Evolutionary conservation across 2,329 filamentous ascomycete species (phyloP).

Genomic region (Phaeoacremonium minimum): DNA sequence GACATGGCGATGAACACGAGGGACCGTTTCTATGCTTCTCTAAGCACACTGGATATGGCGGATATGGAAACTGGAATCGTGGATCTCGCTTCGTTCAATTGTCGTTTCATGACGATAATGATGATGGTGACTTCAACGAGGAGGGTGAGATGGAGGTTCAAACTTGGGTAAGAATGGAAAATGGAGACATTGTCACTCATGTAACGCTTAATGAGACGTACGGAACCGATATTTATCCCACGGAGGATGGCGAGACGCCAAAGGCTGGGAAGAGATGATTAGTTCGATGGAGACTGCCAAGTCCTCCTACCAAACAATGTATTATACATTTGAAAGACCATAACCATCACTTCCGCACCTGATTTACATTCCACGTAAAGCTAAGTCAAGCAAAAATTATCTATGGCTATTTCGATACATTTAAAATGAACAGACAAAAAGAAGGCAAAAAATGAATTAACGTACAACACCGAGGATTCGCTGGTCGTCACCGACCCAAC

Average conservation of each 20-base stretch:
- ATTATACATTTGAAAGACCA: too few species aligned
- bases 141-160: constrained; percentile 4
- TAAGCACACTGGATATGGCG: constrained; percentile 10
- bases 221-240: constrained; percentile 7
- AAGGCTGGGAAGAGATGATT: too few species aligned
- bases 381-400: too few species aligned
- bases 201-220: constrained; percentile 11
- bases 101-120: constrained; percentile 5
- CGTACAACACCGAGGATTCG: too few species aligned
- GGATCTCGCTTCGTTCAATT: constrained; percentile 12
- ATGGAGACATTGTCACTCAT: constrained; percentile 3
- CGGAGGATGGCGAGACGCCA: not conserved
- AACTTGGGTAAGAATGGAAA: constrained; percentile 12
- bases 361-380: too few species aligned
- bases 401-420: too few species aligned
- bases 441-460: too few species aligned
- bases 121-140: constrained; percentile 1
- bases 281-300: too few species aligned
- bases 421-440: too few species aligned
- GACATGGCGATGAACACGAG: not conserved
- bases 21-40: constrained; percentile 39
- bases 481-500: too few species aligned
- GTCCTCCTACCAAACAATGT: too few species aligned
- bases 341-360: too few species aligned
- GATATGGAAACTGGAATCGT: constrained; percentile 9